phyloP scores from a whole-genome alignment of 345 rosid genomes.

The Jatropha curcas region DNA sequence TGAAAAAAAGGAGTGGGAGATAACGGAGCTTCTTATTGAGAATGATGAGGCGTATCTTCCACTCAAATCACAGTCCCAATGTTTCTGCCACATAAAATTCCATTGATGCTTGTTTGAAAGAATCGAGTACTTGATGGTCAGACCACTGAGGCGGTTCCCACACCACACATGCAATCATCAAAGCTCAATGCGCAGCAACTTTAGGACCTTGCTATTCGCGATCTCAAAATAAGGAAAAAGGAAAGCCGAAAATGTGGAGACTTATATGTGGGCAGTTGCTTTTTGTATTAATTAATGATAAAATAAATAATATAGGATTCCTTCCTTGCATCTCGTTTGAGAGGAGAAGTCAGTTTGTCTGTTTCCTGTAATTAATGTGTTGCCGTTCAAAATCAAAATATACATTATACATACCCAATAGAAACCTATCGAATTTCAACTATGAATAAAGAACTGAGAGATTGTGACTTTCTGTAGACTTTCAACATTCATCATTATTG shows the following conservation, averaged over 20 bases:
- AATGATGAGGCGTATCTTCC: constrained; percentile 24
- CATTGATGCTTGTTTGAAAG: constrained; percentile 12
- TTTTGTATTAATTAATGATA: background rate
- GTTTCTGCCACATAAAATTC: constrained; percentile 24
- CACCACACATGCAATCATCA: constrained; percentile 39
- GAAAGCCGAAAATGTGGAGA: background rate
- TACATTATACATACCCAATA: too few species aligned
- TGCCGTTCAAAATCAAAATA: constrained; percentile 1
- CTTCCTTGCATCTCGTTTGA: background rate
- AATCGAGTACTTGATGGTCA: constrained; percentile 27
- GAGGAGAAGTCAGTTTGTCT: constrained; percentile 21
- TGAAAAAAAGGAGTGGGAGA: background rate
- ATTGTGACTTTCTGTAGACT: constrained; percentile 10
- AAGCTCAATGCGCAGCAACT: constrained; percentile 18
- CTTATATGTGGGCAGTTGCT: constrained; percentile 6
- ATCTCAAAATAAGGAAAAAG: background rate
- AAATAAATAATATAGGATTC: background rate
- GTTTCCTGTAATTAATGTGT: background rate
- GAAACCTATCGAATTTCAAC: background rate
- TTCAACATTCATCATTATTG: constrained; percentile 31
- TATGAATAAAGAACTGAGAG: background rate
- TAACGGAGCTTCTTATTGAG: constrained; percentile 8
- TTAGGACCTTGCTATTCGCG: background rate
- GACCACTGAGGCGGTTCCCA: constrained; percentile 29
- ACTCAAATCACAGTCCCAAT: constrained; percentile 19